phyloP scores from a whole-genome alignment of 345 rosid species.

The Aquilaria yunnanensis region DNA sequence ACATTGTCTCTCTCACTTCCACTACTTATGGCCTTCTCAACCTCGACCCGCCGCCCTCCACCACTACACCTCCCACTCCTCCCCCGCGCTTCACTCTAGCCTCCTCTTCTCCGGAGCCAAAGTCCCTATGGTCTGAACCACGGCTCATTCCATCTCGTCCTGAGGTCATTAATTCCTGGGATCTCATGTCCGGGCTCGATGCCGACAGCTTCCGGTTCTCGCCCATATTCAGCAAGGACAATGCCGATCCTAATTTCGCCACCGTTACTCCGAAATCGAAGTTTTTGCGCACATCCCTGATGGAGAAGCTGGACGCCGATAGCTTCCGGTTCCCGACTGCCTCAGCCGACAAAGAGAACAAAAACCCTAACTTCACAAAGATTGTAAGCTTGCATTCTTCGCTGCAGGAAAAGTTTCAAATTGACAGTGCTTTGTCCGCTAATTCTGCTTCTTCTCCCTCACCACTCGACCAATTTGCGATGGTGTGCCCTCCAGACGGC shows the following conservation, averaged over 20 bases:
- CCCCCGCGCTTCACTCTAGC: constrained; percentile 43
- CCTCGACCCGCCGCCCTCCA: constrained; percentile 55
- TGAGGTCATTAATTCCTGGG: constrained; percentile 84
- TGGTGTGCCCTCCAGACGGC: constrained; percentile 53
- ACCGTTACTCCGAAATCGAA: not conserved
- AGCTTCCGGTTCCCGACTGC: constrained; percentile 68
- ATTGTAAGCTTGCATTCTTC: not conserved
- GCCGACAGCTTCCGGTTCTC: constrained; percentile 80
- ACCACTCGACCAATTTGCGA: constrained; percentile 23
- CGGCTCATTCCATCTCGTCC: constrained; percentile 35
- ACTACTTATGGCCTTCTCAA: constrained; percentile 92
- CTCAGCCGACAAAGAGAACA: constrained; percentile 44
- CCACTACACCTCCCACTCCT: constrained; percentile 46
- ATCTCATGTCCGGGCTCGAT: constrained; percentile 86
- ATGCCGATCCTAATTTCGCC: constrained; percentile 34
- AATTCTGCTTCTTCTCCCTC: constrained; percentile 9
- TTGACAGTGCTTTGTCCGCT: constrained; percentile 9
- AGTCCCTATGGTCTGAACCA: constrained; percentile 47
- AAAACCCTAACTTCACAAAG: constrained; percentile 34
- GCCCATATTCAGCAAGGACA: constrained; percentile 45
- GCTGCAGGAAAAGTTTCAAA: constrained; percentile 8
- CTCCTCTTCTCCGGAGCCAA: constrained; percentile 36
- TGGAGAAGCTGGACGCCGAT: constrained; percentile 39
- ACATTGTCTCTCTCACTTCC: constrained; percentile 90
- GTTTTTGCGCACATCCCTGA: constrained; percentile 2